Base-by-base conservation (phyloP, 805 yeast genomes). In the Maudiozyma pseudohumilis region DNA sequence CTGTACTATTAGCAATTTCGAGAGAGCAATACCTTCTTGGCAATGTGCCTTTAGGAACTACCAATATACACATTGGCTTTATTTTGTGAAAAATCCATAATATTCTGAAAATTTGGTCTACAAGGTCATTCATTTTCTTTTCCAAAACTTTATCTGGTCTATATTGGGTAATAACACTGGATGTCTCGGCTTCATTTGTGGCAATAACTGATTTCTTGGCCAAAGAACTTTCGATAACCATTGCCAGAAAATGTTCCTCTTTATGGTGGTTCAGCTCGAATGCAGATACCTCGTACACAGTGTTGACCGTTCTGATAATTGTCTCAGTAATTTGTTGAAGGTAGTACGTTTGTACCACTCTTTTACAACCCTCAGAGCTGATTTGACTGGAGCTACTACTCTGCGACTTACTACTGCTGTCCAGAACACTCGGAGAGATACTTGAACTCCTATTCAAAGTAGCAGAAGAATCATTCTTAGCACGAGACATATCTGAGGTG, bases 1-100 rank as follows among this genome's bases (percentile, higher is more conserved):
- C 50, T 77, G 70, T 81, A 77, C 63, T 84, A 48, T 88, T 92
- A 0, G 97, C 97, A 44, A 92, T 81, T 49, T 92, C 97, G 16
- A 85, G 68, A 7, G 96, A 80, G 17, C 63, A 55, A 29, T 60
- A 60, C 23, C 94, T 80, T 52, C 95, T 74, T 3, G 98, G 96
- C 19, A 92, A 64, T 0, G 87, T 69, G 40, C 84, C 84, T 18
- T 83, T 80, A 19, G 85, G 80, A 1, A 89, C 80, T 2, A 88
- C 78, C 43, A 86, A 53, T 2, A 88, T 78, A 57, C 96, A 87
- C 53, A 80, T 82, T 2, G 88, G 75, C 23, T 92, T 70, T 34
- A 92, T 77, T 41, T 72, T 72, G 53, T 92, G 96, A 46, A 66
- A 70, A 17, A 58, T 58, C 64, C 64, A 60, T 19, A 60, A 32